phyloP scores from a whole-genome alignment of 768 basidiomycete genomes.

The Tricholoma sp. region DNA sequence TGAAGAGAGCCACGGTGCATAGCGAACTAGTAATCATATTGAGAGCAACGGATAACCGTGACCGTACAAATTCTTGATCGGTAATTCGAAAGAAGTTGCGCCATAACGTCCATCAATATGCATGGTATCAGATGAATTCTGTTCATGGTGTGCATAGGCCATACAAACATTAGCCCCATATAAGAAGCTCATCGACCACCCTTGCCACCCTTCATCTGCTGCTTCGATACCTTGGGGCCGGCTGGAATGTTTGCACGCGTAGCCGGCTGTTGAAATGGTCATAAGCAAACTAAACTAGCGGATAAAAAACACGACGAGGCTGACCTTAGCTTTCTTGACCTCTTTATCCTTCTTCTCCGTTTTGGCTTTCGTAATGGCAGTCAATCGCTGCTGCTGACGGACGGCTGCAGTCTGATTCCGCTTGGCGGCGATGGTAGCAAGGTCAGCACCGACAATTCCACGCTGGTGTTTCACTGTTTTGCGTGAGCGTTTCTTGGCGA shows the following conservation, averaged over 20 bases:
- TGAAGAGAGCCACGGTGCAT: not conserved
- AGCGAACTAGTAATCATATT: not conserved
- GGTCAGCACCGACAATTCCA: constrained; percentile 96
- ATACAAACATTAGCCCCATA: constrained; percentile 22
- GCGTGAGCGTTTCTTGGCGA: constrained; percentile 97
- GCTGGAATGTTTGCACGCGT: constrained; percentile 45
- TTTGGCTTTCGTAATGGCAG: constrained; percentile 93
- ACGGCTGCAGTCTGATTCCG: constrained; percentile 88
- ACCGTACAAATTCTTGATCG: not conserved
- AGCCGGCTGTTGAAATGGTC: constrained; percentile 39
- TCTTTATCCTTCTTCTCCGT: constrained; percentile 97
- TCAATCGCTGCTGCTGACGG: constrained; percentile 72
- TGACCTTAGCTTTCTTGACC: constrained; percentile 80
- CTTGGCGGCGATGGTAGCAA: constrained; percentile 84
- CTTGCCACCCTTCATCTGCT: constrained; percentile 92
- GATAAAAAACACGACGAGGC: constrained; percentile 16
- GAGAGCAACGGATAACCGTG: not conserved
- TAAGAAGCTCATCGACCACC: constrained; percentile 52
- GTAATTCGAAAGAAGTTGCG: not conserved
- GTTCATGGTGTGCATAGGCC: constrained; percentile 19
- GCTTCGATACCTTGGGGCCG: constrained; percentile 88
- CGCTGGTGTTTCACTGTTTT: constrained; percentile 97
- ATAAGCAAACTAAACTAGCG: constrained; percentile 6
- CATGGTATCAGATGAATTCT: constrained; percentile 25
- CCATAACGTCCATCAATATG: constrained; percentile 3